phyloP scores from a whole-genome alignment of 257 asterid species.

The Solanum lignicaule region DNA sequence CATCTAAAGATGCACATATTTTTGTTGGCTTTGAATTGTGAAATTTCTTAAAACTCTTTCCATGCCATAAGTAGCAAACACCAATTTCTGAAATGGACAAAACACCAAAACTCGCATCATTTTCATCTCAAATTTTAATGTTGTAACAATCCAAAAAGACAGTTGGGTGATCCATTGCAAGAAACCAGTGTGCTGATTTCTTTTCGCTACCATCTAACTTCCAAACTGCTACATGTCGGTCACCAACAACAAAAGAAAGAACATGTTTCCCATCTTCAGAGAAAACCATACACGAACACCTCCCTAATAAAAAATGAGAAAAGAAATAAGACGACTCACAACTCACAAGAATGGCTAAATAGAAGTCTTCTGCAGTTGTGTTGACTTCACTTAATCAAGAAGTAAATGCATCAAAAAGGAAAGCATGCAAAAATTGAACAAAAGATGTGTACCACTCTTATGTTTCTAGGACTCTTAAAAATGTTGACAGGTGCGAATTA shows the following conservation, averaged over 20 bases:
- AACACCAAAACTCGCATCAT: conserved; percentile 46
- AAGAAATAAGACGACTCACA: not conserved
- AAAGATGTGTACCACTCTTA: too few relatives aligned
- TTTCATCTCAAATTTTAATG: conserved; percentile 18
- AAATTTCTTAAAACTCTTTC: conserved; percentile 45
- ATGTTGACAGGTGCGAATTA: too few relatives aligned
- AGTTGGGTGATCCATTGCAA: conserved; percentile 84
- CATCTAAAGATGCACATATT: conserved; percentile 41
- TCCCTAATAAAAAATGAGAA: conserved; percentile 31
- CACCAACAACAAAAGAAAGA: conserved; percentile 66
- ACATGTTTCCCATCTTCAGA: conserved; percentile 66
- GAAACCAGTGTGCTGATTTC: conserved; percentile 39
- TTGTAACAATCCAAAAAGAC: conserved; percentile 58
- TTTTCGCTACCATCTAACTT: conserved; percentile 53
- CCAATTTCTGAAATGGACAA: conserved; percentile 82
- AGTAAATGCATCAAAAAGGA: too few relatives aligned
- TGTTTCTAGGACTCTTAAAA: too few relatives aligned
- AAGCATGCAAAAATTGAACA: too few relatives aligned
- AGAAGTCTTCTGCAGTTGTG: not conserved
- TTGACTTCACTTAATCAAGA: not conserved
- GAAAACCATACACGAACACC: conserved; percentile 71
- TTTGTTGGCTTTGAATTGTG: conserved; percentile 59
- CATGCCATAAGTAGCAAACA: conserved; percentile 79
- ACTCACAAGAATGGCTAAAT: not conserved
- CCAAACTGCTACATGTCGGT: conserved; percentile 79